A percentile compares a stretch with the other conserved stretches of the same genome.
Conservation (phyloP, 176 grass and related monocot species). For the Phoenix roebelenii region DNA sequence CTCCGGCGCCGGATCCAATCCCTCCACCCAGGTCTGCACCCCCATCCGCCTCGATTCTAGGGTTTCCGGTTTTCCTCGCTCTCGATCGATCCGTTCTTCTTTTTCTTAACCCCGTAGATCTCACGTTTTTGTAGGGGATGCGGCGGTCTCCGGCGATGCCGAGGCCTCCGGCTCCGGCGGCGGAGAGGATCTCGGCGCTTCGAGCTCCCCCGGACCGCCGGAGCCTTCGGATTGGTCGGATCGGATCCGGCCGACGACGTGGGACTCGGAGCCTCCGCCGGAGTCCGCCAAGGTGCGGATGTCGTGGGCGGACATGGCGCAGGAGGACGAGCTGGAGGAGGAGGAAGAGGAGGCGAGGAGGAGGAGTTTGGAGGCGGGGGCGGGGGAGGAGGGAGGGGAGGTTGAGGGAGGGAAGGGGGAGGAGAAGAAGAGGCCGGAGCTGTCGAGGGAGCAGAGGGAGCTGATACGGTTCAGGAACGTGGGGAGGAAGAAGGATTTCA, state of each 20-base stretch:
- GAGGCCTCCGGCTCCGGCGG: too few relatives aligned
- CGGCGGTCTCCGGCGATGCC: conserved; percentile 7
- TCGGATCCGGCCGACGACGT: conserved; percentile 16
- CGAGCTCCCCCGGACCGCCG: too few relatives aligned
- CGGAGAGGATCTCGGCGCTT: too few relatives aligned
- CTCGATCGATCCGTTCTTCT: too few relatives aligned
- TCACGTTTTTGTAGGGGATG: conserved; percentile 16
- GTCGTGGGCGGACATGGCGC: conserved; percentile 85
- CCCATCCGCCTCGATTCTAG: too few relatives aligned
- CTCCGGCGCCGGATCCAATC: conserved; percentile 57
- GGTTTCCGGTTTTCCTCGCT: neutral
- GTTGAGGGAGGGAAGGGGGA: conserved; percentile 1
- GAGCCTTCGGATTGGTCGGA: too few relatives aligned
- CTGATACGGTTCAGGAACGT: conserved; percentile 31
- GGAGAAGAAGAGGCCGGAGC: conserved; percentile 19
- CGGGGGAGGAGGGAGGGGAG: conserved; percentile 13
- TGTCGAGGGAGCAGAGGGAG: conserved; percentile 39
- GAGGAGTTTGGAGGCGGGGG: conserved; percentile 6
- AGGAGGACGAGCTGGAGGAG: conserved; percentile 55
- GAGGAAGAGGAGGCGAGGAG: conserved; percentile 18
- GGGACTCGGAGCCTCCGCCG: conserved; percentile 39
- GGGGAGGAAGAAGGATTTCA: conserved; percentile 33
- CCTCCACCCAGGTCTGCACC: conserved; percentile 42
- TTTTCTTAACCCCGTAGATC: neutral
- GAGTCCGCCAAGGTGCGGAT: conserved; percentile 34